Conservation (phyloP, 805 yeast genomes). For the Yarrowia yakushimensis region DNA sequence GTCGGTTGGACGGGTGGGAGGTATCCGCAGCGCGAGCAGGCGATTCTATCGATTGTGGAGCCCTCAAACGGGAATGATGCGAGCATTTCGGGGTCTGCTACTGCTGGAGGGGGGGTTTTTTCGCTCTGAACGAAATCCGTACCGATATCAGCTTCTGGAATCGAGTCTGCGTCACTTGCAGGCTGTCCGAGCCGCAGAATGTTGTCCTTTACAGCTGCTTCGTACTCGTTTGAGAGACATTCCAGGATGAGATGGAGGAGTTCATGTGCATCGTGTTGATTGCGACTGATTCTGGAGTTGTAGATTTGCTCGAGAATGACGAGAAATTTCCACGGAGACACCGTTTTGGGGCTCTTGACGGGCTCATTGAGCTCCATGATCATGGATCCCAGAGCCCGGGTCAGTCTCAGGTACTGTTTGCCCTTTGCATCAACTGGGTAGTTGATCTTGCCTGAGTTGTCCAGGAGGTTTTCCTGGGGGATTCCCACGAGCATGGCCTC, state of each 20-base stretch:
- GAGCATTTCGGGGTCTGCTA: constrained; percentile 1
- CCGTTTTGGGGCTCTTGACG: constrained; percentile 48
- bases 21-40: constrained; percentile 64
- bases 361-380: constrained; percentile 56
- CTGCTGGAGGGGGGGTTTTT: not conserved
- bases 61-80: constrained; percentile 60
- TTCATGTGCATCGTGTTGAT: constrained; percentile 96
- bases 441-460: constrained; percentile 2
- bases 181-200: not conserved
- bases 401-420: constrained; percentile 26
- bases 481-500: constrained; percentile 19
- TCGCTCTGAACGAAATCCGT: constrained; percentile 24
- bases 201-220: constrained; percentile 28
- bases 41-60: constrained; percentile 58
- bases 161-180: not conserved
- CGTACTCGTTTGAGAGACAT: constrained; percentile 65
- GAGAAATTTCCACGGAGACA: constrained; percentile 77
- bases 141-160: constrained; percentile 12
- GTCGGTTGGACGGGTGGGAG: constrained; percentile 52
- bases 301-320: constrained; percentile 68
- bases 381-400: constrained; percentile 30
- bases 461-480: constrained; percentile 15
- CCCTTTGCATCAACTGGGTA: constrained; percentile 7
- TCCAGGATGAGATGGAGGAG: constrained; percentile 77
- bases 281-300: constrained; percentile 67